A percentile compares a stretch with the other conserved stretches of the same genome.
phyloP scores from a whole-genome alignment of 2,329 filamentous ascomycete species.

The Penicillium sp. region DNA sequence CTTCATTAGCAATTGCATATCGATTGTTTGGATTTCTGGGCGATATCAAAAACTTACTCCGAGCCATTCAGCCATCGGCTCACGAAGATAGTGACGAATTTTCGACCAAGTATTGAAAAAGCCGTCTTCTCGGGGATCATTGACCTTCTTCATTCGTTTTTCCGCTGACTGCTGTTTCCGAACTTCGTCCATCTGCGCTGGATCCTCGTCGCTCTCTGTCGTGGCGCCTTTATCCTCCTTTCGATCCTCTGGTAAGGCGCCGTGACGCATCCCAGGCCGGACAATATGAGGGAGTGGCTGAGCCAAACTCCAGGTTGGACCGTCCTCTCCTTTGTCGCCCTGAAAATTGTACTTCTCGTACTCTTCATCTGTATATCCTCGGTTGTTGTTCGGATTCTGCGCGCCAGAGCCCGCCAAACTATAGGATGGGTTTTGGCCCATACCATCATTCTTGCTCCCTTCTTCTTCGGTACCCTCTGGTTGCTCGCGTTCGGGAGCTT shows the following conservation, averaged over 20 bases:
- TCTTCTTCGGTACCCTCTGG: constrained; percentile 12
- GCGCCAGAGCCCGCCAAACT: constrained; percentile 15
- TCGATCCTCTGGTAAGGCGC: constrained; percentile 16
- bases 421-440: constrained; percentile 13
- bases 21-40: background rate
- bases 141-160: background rate
- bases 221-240: constrained; percentile 10
- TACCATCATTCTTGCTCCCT: constrained; percentile 11
- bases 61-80: constrained; percentile 35
- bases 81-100: constrained; percentile 26
- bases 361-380: constrained; percentile 6
- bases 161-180: background rate
- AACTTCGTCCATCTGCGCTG: background rate
- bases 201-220: constrained; percentile 1
- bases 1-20: background rate
- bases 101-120: constrained; percentile 33
- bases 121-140: constrained; percentile 3
- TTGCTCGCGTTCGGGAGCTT: constrained; percentile 4
- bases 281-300: constrained; percentile 53
- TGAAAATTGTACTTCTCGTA: constrained; percentile 47
- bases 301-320: constrained; percentile 52
- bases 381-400: constrained; percentile 8
- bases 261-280: constrained; percentile 47
- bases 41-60: constrained; percentile 16
- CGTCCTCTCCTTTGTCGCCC: constrained; percentile 48